Conservation (phyloP, 2,329 filamentous ascomycete genomes). For the Exophiala dermatitidis region DNA sequence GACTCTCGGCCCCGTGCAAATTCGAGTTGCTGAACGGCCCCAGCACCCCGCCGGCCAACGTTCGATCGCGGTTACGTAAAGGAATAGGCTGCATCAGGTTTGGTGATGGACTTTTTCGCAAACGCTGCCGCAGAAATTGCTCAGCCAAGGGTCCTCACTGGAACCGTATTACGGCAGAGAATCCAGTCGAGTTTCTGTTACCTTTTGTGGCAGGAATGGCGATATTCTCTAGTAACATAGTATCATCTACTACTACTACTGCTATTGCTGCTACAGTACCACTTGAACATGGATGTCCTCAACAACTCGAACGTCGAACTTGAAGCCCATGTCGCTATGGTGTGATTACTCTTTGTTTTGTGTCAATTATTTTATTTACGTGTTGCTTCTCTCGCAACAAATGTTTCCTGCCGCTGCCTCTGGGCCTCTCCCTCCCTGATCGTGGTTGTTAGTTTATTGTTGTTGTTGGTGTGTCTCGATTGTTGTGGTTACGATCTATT, state of each 20-base stretch:
- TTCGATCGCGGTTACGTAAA: constrained; percentile 38
- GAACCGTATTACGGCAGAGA: constrained; percentile 19
- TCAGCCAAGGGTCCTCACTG: constrained; percentile 21
- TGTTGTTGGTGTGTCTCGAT: too few species aligned
- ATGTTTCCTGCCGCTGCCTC: too few species aligned
- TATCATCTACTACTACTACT: not conserved
- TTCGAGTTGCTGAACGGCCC: constrained; percentile 19
- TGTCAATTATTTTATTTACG: not conserved
- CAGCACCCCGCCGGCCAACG: constrained; percentile 27
- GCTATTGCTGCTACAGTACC: not conserved
- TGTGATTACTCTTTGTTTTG: not conserved
- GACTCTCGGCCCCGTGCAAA: not conserved
- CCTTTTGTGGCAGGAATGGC: constrained; percentile 10
- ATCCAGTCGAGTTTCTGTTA: constrained; percentile 13
- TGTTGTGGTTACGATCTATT: too few species aligned
- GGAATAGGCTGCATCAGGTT: constrained; percentile 28
- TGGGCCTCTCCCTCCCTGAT: too few species aligned
- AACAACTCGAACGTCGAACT: not conserved
- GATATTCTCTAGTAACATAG: not conserved
- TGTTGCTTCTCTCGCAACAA: constrained; percentile 1
- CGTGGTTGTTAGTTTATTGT: too few species aligned
- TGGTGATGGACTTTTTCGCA: constrained; percentile 16
- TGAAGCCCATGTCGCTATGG: not conserved
- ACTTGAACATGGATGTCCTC: not conserved
- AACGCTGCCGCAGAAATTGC: constrained; percentile 21